phyloP scores from a whole-genome alignment of 2,329 filamentous ascomycete species.

The Diaporthe sp. region DNA sequence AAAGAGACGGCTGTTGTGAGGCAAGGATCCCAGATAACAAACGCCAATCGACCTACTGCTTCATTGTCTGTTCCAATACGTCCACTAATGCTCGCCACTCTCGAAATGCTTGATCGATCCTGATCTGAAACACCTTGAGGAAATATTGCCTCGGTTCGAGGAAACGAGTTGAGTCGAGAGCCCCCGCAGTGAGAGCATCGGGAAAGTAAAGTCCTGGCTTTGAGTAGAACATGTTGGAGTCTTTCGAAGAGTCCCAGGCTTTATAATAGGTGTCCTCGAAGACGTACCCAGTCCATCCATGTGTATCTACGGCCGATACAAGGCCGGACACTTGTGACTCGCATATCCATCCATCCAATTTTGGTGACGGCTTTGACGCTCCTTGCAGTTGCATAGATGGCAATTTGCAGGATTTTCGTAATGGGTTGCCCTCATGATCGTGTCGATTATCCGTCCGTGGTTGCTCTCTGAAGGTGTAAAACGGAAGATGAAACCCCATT shows the following conservation, averaged over 20 bases:
- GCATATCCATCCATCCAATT: background rate
- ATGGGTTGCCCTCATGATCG: background rate
- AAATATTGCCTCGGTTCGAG: conserved; percentile 1
- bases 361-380: background rate
- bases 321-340: conserved; percentile 10
- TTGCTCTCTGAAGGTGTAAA: background rate
- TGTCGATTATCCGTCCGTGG: background rate
- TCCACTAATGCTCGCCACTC: background rate
- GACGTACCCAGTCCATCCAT: conserved; percentile 6
- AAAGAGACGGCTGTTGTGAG: background rate
- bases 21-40: background rate
- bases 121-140: background rate
- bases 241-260: background rate
- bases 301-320: background rate
- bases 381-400: background rate
- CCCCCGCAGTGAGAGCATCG: background rate
- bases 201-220: background rate
- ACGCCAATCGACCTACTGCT: background rate
- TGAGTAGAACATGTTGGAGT: background rate
- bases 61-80: background rate
- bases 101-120: background rate
- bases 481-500: background rate
- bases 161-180: background rate
- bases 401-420: background rate
- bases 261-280: conserved; percentile 15